phyloP scores from a whole-genome alignment of 768 basidiomycete species.

The Pleurotus citrinopileatus region DNA sequence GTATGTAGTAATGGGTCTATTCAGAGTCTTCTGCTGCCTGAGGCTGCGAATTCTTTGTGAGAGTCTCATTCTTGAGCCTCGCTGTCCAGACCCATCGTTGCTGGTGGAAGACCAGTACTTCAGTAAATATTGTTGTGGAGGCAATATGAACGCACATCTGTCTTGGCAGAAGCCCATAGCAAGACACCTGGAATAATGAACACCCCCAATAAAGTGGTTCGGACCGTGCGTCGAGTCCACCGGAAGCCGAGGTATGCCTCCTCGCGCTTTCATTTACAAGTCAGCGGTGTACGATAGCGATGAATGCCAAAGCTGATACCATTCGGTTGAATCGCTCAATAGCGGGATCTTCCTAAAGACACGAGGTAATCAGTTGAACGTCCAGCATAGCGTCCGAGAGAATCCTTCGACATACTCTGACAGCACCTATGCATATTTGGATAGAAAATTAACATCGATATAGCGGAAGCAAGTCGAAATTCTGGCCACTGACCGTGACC shows the following conservation, averaged over 20 bases:
- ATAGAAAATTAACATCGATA: constrained; percentile 11
- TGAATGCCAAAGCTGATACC: constrained; percentile 27
- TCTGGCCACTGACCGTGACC: constrained; percentile 51
- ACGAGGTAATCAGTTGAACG: not conserved
- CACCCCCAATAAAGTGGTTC: constrained; percentile 60
- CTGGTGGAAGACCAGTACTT: constrained; percentile 27
- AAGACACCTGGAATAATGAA: constrained; percentile 61
- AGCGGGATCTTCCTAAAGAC: constrained; percentile 48
- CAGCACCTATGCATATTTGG: constrained; percentile 39
- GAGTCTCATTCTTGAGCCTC: constrained; percentile 39
- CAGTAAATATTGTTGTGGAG: not conserved
- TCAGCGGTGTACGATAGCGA: constrained; percentile 11
- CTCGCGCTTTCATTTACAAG: constrained; percentile 56
- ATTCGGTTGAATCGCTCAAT: constrained; percentile 55
- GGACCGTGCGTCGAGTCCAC: constrained; percentile 69
- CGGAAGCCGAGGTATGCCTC: constrained; percentile 80
- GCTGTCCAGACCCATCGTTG: constrained; percentile 54
- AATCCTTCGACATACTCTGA: constrained; percentile 45
- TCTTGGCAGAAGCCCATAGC: constrained; percentile 44
- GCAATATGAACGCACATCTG: constrained; percentile 35
- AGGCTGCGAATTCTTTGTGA: not conserved
- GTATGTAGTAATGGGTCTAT: not conserved
- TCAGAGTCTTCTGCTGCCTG: not conserved
- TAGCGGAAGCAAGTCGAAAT: not conserved
- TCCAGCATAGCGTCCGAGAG: not conserved